Conservation (phyloP, 495 filamentous ascomycete genomes). For the Penicillium roqueforti region DNA sequence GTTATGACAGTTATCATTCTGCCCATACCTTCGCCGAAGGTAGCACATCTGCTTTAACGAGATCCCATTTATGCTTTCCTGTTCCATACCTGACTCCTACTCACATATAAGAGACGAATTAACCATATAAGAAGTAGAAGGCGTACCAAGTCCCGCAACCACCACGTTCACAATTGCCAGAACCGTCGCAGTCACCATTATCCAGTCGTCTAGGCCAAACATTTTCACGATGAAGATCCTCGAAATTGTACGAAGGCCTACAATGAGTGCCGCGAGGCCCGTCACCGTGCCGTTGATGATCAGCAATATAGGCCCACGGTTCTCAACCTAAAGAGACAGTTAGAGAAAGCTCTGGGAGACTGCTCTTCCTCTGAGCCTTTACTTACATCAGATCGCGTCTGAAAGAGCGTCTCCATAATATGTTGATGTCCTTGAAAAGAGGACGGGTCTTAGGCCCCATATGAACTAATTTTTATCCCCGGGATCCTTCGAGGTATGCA, state of each 20-base stretch:
- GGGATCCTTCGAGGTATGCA: too few species aligned
- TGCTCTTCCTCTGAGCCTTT: not conserved
- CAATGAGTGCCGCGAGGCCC: constrained; percentile 3
- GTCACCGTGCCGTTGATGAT: constrained; percentile 9
- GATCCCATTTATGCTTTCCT: constrained; percentile 9
- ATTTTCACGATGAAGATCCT: constrained; percentile 1
- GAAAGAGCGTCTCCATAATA: not conserved
- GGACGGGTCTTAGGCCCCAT: not conserved
- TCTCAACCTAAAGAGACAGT: constrained; percentile 1
- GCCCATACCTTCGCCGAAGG: not conserved
- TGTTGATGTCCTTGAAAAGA: not conserved
- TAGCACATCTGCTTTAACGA: not conserved
- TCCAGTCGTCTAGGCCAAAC: constrained; percentile 7
- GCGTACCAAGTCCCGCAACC: not conserved
- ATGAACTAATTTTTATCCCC: not conserved
- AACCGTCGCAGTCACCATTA: constrained; percentile 1
- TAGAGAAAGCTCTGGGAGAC: not conserved
- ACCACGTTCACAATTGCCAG: constrained; percentile 3
- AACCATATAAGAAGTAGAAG: not conserved
- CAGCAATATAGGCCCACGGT: constrained; percentile 6
- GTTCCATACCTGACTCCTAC: constrained; percentile 10
- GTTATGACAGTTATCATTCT: not conserved
- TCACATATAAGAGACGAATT: not conserved
- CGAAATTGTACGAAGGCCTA: constrained; percentile 6
- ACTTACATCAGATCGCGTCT: not conserved